A percentile compares a stretch with the other conserved stretches of the same genome.
These are phyloP conservation scores for Pseudoturritis turrita DNA, from an alignment of 345 rosid species.

Conservation along the genomic window DNA sequence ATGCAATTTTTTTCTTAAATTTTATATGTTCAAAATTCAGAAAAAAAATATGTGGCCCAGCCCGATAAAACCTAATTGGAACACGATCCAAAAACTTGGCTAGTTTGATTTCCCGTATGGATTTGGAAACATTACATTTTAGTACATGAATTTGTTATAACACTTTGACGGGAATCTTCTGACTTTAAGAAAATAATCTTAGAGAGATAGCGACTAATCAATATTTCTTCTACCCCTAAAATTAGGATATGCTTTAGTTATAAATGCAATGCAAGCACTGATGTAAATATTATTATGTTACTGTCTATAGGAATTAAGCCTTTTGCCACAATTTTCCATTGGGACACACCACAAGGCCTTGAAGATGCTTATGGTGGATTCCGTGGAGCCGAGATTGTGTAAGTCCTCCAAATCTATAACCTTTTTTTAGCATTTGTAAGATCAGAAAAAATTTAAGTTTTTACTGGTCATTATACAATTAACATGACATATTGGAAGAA, in stretches of 20 bases:
- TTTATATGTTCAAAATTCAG: background rate
- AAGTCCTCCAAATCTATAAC: conserved; percentile 13
- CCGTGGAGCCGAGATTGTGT: conserved; percentile 35
- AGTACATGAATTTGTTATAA: background rate
- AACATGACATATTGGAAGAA: background rate
- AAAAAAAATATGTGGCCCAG: background rate
- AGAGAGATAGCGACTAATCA: background rate
- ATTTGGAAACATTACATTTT: background rate
- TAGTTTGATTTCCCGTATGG: background rate
- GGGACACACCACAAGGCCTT: conserved; percentile 48
- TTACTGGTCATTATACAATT: background rate
- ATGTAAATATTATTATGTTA: background rate
- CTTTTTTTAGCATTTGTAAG: background rate
- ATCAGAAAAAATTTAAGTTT: no score
- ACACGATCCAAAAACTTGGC: background rate
- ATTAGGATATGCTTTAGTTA: background rate
- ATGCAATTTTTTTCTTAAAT: background rate
- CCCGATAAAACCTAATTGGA: background rate
- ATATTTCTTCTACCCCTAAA: background rate
- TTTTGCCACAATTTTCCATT: conserved; percentile 36
- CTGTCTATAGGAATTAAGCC: conserved; percentile 38
- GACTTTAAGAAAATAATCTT: background rate
- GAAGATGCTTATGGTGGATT: conserved; percentile 52
- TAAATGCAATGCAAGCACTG: background rate
- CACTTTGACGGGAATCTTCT: background rate